phyloP scores from a whole-genome alignment of 345 rosid genomes.

The Limnanthes douglasii region DNA sequence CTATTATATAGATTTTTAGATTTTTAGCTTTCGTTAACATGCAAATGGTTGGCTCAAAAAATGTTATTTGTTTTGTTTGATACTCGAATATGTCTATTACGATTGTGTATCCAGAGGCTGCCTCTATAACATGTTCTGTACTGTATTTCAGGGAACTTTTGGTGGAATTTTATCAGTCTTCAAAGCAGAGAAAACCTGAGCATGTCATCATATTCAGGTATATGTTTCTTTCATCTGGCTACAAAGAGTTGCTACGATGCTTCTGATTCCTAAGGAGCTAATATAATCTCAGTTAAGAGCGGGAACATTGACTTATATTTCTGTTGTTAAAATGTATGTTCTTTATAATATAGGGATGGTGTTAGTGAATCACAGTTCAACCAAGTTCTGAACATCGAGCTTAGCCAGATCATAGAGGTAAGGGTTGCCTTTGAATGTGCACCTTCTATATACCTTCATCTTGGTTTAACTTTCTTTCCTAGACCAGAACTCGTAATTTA shows the following conservation, averaged over 20 bases:
- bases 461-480: too few relatives aligned
- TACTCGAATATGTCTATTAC: not conserved
- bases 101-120: not conserved
- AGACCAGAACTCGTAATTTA: too few relatives aligned
- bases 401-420: conserved; percentile 82
- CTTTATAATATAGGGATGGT: conserved; percentile 88
- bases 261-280: too few relatives aligned
- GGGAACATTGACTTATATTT: too few relatives aligned
- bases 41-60: too few relatives aligned
- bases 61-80: too few relatives aligned
- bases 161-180: conserved; percentile 56
- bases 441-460: too few relatives aligned
- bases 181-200: conserved; percentile 62
- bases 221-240: too few relatives aligned
- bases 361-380: conserved; percentile 89
- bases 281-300: too few relatives aligned
- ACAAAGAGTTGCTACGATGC: too few relatives aligned
- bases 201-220: conserved; percentile 87
- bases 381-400: conserved; percentile 69
- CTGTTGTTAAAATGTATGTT: conserved; percentile 1
- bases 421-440: not conserved
- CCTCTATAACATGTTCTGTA: not conserved
- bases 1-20: too few relatives aligned
- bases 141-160: conserved; percentile 47
- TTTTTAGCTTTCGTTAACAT: too few relatives aligned